Conservation (phyloP, 345 rosid species). For the Moricandia arvensis region DNA sequence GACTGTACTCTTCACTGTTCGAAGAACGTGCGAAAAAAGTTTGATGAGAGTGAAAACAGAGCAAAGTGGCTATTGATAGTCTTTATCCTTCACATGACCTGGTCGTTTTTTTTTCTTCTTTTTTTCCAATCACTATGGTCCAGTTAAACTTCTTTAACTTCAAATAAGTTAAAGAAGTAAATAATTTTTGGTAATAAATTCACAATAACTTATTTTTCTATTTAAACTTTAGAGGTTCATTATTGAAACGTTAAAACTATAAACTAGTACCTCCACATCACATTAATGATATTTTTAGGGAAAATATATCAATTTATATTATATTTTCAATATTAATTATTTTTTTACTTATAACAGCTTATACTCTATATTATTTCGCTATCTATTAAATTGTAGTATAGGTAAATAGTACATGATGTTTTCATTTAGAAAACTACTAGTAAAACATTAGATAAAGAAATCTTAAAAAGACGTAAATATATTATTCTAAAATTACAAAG, state of each 20-base stretch:
- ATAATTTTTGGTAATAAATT: not conserved
- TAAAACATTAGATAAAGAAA: not conserved
- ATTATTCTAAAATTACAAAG: not conserved
- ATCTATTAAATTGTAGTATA: not conserved
- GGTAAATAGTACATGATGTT: not conserved
- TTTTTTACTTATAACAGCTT: too few species aligned
- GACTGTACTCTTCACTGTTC: conserved; percentile 18
- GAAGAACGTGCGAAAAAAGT: conserved; percentile 21
- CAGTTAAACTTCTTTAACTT: conserved; percentile 4
- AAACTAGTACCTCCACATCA: not conserved
- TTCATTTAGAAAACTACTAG: not conserved
- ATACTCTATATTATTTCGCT: not conserved
- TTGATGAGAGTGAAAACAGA: conserved; percentile 23
- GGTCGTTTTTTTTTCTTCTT: conserved; percentile 15
- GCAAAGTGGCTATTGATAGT: conserved; percentile 9
- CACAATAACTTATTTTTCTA: not conserved
- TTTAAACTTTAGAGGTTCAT: not conserved
- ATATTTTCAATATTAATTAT: too few species aligned
- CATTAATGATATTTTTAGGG: too few species aligned
- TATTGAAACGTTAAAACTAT: not conserved
- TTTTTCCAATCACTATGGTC: conserved; percentile 16
- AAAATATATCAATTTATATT: too few species aligned
- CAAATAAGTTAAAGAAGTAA: not conserved
- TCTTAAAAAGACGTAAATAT: not conserved
- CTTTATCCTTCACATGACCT: conserved; percentile 35